Evolutionary conservation across 805 yeast species (phyloP).

Genomic region (Hanseniaspora singularis): DNA sequence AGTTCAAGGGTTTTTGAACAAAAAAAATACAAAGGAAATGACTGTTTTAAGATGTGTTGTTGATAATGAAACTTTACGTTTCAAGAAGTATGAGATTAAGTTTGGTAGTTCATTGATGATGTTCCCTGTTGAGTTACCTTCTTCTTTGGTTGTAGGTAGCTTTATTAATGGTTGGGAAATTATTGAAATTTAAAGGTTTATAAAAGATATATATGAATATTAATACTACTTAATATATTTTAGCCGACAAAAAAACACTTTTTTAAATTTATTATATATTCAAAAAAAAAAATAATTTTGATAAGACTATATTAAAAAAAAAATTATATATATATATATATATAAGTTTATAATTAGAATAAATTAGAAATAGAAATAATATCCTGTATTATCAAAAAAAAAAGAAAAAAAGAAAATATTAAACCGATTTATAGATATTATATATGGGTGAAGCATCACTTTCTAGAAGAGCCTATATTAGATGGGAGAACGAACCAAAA

Average conservation of each 20-base stretch:
- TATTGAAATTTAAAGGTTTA: conserved; percentile 21
- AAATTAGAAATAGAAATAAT: no score
- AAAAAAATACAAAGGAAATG: conserved; percentile 22
- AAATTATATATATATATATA: no score
- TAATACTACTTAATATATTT: no score
- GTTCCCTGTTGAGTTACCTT: conserved; percentile 22
- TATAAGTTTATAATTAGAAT: no score
- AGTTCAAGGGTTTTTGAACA: conserved; percentile 28
- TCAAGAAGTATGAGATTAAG: conserved; percentile 18
- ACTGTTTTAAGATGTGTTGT: conserved; percentile 23
- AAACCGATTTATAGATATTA: no score
- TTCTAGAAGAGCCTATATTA: conserved; percentile 39
- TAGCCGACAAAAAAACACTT: no score
- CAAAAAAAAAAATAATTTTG: no score
- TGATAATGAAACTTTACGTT: conserved; percentile 18
- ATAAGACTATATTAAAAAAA: no score
- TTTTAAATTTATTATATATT: no score
- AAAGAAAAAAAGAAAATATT: not conserved
- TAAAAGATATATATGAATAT: not conserved
- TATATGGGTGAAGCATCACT: conserved; percentile 19
- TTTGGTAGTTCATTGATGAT: conserved; percentile 23
- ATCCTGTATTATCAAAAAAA: not conserved
- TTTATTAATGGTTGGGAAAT: conserved; percentile 25
- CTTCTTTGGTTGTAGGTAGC: conserved; percentile 21
- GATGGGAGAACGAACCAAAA: conserved; percentile 35